Evolutionary conservation across 2,329 filamentous ascomycete species (phyloP).

Genomic region (Lojkania enalia): DNA sequence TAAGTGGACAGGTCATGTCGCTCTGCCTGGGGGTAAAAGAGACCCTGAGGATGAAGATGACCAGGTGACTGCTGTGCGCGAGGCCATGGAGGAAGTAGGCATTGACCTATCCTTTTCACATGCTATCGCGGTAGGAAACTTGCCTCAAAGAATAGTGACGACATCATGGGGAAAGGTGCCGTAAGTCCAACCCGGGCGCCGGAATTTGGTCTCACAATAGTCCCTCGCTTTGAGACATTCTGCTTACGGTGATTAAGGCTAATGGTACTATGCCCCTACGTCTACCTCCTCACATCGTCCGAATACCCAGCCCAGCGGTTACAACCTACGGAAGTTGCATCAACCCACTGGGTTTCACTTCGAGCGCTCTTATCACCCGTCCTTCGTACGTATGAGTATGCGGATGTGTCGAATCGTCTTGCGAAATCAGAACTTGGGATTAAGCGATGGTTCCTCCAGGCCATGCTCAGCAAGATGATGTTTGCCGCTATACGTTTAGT

Average conservation of each 20-base stretch:
- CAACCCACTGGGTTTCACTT: constrained; percentile 70
- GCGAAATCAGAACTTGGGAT: constrained; percentile 59
- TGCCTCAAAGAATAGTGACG: constrained; percentile 67
- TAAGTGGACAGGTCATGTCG: constrained; percentile 70
- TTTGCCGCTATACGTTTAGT: constrained; percentile 67
- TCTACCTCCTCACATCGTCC: constrained; percentile 64
- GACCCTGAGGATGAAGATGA: constrained; percentile 68
- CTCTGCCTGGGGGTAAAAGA: constrained; percentile 67
- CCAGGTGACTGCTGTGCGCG: constrained; percentile 63
- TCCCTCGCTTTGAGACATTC: too few relatives aligned
- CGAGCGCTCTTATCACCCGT: constrained; percentile 62
- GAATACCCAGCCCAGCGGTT: constrained; percentile 61
- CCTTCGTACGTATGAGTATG: constrained; percentile 64
- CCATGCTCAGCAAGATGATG: constrained; percentile 66
- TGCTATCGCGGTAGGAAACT: constrained; percentile 59
- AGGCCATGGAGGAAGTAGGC: constrained; percentile 69
- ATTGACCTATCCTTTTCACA: constrained; percentile 58
- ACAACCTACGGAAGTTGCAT: constrained; percentile 70
- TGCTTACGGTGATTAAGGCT: constrained; percentile 48
- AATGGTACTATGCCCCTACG: constrained; percentile 71
- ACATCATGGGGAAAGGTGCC: constrained; percentile 68
- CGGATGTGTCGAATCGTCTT: constrained; percentile 66
- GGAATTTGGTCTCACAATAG: not conserved
- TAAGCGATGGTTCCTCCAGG: constrained; percentile 58
- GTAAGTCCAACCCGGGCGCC: constrained; percentile 45